These are phyloP conservation scores for Myriangium duriaei DNA, from an alignment of 2,329 filamentous ascomycete species.

Conservation along the genomic window DNA sequence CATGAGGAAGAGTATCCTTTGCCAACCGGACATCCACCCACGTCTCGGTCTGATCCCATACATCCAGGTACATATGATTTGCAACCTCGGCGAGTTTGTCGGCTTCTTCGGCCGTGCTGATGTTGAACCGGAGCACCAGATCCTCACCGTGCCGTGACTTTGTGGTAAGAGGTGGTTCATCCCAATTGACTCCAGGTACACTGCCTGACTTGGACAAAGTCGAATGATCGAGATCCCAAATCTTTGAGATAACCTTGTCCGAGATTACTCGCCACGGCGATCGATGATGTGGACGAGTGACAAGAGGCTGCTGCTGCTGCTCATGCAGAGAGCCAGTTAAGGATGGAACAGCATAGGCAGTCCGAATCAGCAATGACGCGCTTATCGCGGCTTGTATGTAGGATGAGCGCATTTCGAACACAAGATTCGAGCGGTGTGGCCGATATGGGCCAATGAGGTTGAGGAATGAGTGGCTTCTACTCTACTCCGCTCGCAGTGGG, in stretches of 20 bases:
- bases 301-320: constrained; percentile 5
- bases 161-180: constrained; percentile 3
- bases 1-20: constrained; percentile 57
- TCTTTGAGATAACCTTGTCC: constrained; percentile 12
- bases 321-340: neutral
- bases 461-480: no score
- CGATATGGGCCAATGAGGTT: no score
- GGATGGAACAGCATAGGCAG: constrained; percentile 10
- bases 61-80: constrained; percentile 66
- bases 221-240: constrained; percentile 10
- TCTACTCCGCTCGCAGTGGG: no score
- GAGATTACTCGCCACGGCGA: constrained; percentile 13
- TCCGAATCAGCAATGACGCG: constrained; percentile 2
- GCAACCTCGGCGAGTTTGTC: constrained; percentile 59
- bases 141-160: constrained; percentile 54
- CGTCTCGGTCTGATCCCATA: constrained; percentile 73
- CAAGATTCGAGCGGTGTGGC: no score
- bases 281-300: constrained; percentile 2
- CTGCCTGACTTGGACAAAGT: constrained; percentile 1
- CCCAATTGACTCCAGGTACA: neutral
- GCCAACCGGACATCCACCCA: constrained; percentile 77
- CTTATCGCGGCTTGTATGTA: neutral
- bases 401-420: constrained; percentile 7
- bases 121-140: constrained; percentile 79
- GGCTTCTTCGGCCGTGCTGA: constrained; percentile 57